Evolutionary conservation across 768 basidiomycete genomes (phyloP).

Genomic region (Exidia glandulosa): DNA sequence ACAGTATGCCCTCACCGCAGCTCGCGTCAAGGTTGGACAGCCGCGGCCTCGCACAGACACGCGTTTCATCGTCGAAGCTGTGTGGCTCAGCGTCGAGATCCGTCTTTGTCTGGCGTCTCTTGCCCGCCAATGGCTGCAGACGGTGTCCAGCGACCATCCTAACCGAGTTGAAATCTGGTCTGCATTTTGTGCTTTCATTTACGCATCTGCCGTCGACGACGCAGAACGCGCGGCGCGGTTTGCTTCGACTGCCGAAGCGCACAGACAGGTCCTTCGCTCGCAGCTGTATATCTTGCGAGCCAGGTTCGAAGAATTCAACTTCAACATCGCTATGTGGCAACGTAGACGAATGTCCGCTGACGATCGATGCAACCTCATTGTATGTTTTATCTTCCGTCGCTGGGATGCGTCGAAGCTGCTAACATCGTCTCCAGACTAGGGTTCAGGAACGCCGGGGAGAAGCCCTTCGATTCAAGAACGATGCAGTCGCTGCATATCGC

Average conservation of each 20-base stretch:
- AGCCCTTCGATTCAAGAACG: slow-evolving; percentile 2
- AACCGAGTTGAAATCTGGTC: slow-evolving; percentile 32
- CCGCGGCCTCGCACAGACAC: slow-evolving; percentile 47
- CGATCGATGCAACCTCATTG: slow-evolving; percentile 12
- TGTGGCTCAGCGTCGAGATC: slow-evolving; percentile 42
- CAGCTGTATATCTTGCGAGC: slow-evolving; percentile 33
- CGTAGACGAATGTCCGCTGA: slow-evolving; percentile 11
- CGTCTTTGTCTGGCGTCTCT: slow-evolving; percentile 41
- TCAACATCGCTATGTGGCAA: slow-evolving; percentile 29
- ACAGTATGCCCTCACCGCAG: slow-evolving; percentile 40
- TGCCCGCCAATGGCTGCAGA: slow-evolving; percentile 30
- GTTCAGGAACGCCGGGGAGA: slow-evolving; percentile 9
- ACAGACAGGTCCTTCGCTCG: slow-evolving; percentile 40
- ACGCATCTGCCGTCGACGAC: slow-evolving; percentile 36
- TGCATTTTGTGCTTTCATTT: slow-evolving; percentile 33
- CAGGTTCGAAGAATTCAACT: slow-evolving; percentile 38
- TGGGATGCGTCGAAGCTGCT: neutral
- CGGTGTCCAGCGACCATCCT: slow-evolving; percentile 13
- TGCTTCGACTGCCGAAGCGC: slow-evolving; percentile 37
- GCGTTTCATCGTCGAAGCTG: slow-evolving; percentile 49
- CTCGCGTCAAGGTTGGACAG: slow-evolving; percentile 43
- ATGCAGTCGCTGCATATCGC: neutral
- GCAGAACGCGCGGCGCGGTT: slow-evolving; percentile 33
- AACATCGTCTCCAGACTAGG: slow-evolving; percentile 1
- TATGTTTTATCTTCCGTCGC: neutral